Conservation (phyloP, 768 basidiomycete species). For the Epithele typhae region DNA sequence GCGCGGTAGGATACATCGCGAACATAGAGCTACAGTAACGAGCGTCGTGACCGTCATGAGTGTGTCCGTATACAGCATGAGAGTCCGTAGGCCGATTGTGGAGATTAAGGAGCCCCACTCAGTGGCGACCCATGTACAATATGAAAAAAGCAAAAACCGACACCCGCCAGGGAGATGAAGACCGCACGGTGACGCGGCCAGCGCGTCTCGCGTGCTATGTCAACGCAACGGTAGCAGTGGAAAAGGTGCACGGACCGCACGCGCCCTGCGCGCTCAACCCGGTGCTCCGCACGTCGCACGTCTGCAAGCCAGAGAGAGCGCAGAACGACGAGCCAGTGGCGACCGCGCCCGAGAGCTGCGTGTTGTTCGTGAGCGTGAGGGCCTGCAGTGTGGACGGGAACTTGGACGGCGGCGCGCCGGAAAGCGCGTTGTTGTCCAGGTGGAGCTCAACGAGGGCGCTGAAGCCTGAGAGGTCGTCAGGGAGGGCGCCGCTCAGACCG, state of each 20-base stretch:
- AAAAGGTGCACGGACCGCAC: constrained; percentile 24
- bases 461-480: constrained; percentile 30
- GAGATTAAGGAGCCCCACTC: too few relatives aligned
- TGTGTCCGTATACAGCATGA: too few relatives aligned
- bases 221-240: too few relatives aligned
- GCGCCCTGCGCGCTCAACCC: constrained; percentile 19
- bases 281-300: constrained; percentile 23
- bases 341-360: constrained; percentile 30
- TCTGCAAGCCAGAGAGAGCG: constrained; percentile 21
- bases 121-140: too few relatives aligned
- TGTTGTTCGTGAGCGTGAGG: constrained; percentile 34
- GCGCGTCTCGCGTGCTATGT: too few relatives aligned
- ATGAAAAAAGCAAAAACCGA: not conserved
- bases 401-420: constrained; percentile 28
- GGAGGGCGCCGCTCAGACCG: constrained; percentile 35
- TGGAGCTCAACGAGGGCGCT: constrained; percentile 33
- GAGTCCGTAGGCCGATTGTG: too few relatives aligned
- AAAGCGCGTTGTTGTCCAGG: constrained; percentile 34
- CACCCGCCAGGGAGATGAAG: too few relatives aligned
- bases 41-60: too few relatives aligned
- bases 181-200: too few relatives aligned
- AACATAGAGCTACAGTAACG: too few relatives aligned
- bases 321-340: constrained; percentile 23
- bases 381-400: constrained; percentile 33
- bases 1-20: too few relatives aligned